Evolutionary conservation across 257 asterid genomes (phyloP).

Genomic region (Salvia miltiorrhiza): DNA sequence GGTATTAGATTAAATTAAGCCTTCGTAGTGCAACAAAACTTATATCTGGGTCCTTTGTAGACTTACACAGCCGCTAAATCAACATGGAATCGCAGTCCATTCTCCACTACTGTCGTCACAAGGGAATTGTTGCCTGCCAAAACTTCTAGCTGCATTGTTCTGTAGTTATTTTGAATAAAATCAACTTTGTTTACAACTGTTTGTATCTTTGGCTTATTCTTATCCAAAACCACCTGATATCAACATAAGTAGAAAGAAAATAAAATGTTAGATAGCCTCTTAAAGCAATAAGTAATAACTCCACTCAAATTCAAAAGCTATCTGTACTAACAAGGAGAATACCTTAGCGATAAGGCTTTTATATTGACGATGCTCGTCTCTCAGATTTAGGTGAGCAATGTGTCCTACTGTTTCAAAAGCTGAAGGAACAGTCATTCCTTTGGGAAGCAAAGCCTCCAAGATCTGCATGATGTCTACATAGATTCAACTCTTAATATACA

Average conservation of each 20-base stretch:
- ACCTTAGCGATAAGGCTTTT: conserved; percentile 81
- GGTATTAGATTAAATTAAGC: conserved; percentile 16
- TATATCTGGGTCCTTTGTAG: conserved; percentile 8
- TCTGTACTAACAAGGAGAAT: background rate
- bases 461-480: conserved; percentile 43
- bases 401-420: conserved; percentile 86
- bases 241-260: conserved; percentile 6
- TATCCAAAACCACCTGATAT: conserved; percentile 80
- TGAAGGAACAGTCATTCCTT: conserved; percentile 72
- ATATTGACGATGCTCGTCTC: conserved; percentile 72
- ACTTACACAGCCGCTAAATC: conserved; percentile 92
- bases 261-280: conserved; percentile 3
- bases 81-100: conserved; percentile 79
- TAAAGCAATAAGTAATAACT: conserved; percentile 11
- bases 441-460: conserved; percentile 77
- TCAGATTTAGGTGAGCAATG: conserved; percentile 86
- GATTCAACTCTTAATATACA: conserved; percentile 8
- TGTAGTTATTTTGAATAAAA: conserved; percentile 75
- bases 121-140: conserved; percentile 93
- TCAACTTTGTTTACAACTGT: conserved; percentile 90
- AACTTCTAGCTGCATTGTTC: conserved; percentile 96
- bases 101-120: conserved; percentile 76
- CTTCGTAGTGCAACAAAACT: conserved; percentile 7
- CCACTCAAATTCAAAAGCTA: background rate
- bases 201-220: conserved; percentile 84